These are phyloP conservation scores for Barnettozyma hawaiiensis DNA, from an alignment of 1,139 yeast species.

Conservation along the genomic window DNA sequence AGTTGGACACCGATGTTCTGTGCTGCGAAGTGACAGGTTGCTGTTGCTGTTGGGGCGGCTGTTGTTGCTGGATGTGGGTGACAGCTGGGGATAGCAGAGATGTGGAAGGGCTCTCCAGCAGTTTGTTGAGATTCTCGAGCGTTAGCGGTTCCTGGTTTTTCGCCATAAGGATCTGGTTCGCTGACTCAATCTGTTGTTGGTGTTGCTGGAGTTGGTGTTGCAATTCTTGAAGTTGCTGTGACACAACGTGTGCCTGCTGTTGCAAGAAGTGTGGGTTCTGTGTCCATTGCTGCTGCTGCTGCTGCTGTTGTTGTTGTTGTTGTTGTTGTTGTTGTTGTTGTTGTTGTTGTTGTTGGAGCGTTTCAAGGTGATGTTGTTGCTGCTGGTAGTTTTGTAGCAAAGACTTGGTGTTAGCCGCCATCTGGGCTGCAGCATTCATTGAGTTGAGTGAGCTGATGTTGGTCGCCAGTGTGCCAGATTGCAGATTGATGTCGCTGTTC, in stretches of 20 bases:
- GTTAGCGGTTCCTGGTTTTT: conserved; percentile 19
- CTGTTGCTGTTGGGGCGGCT: not conserved
- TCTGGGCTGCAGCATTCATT: not conserved
- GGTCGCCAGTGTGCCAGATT: not conserved
- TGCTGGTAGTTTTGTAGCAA: conserved; percentile 9
- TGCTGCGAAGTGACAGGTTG: no score
- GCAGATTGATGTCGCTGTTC: not conserved
- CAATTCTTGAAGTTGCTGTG: conserved; percentile 10
- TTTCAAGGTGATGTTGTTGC: conserved; percentile 9
- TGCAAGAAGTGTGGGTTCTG: conserved; percentile 10
- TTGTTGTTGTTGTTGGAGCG: not conserved
- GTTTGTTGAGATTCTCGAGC: conserved; percentile 20
- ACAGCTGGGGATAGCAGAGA: not conserved
- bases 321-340: conserved; percentile 9
- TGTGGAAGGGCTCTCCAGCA: conserved; percentile 15
- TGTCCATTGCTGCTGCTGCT: conserved; percentile 7
- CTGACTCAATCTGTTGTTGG: conserved; percentile 16
- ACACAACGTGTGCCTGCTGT: conserved; percentile 11
- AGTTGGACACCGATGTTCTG: conserved; percentile 21
- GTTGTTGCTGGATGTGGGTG: conserved; percentile 2
- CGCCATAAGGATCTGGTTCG: conserved; percentile 11
- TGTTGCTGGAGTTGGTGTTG: conserved; percentile 10
- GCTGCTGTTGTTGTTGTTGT: conserved; percentile 7
- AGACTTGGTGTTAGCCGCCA: conserved; percentile 6
- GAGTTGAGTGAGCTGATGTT: not conserved